Conservation (phyloP, 495 filamentous ascomycete genomes). For the Talaromyces adpressus region DNA sequence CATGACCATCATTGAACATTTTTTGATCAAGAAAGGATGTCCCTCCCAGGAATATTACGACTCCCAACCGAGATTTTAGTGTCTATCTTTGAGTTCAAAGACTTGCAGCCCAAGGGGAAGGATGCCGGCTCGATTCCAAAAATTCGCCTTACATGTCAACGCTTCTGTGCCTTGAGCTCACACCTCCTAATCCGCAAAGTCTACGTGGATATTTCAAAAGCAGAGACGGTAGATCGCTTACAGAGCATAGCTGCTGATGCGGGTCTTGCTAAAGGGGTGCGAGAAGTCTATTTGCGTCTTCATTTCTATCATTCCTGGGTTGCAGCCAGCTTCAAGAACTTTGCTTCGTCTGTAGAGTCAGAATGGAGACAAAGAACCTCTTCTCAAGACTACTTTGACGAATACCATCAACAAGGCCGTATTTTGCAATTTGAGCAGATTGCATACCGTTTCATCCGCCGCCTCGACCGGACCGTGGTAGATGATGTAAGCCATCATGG, state of each 20-base stretch:
- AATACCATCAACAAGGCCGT: background rate
- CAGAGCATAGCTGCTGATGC: background rate
- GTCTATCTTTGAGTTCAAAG: background rate
- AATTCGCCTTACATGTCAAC: background rate
- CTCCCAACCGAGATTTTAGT: background rate
- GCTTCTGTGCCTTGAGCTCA: background rate
- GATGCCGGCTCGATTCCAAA: background rate
- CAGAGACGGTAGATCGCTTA: background rate
- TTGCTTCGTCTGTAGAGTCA: background rate
- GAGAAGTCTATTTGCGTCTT: background rate
- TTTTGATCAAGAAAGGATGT: background rate
- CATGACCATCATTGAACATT: background rate
- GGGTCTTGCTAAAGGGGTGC: background rate
- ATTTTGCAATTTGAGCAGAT: background rate
- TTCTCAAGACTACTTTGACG: background rate
- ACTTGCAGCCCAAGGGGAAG: background rate
- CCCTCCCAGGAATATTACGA: background rate
- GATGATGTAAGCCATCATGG: background rate
- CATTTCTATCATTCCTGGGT: conserved; percentile 8
- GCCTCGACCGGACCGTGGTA: background rate
- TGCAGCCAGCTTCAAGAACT: background rate
- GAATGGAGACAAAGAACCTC: background rate
- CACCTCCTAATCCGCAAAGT: background rate
- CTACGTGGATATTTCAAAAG: background rate
- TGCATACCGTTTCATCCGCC: background rate